Base-by-base conservation (phyloP, 768 basidiomycete species). In the Sporobolomyces roseus region DNA sequence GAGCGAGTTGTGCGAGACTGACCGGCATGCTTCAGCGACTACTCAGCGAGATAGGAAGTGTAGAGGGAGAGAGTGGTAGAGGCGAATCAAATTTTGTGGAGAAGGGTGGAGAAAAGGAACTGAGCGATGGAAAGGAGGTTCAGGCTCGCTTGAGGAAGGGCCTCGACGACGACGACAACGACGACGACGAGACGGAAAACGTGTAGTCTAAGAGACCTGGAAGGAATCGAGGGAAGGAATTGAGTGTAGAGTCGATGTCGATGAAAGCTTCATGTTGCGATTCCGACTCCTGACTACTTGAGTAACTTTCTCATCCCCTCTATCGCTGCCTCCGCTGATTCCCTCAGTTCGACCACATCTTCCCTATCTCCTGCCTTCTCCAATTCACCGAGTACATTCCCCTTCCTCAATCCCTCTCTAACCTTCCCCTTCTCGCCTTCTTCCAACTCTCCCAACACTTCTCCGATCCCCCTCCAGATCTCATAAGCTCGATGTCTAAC, bases 401-500 rank as follows among this genome's bases (percentile, higher is more conserved):
- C n/a, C 54, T 35, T 23, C 33, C 21, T n/a, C n/a, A n/a, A n/a
- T n/a, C 5, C 0, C 35, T 14, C 48, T 21, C 16, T 21, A n/a
- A 10, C 12, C 32, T 32, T 53, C 12, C 23, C 33, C 54, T 35
- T 12, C 21, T 10, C 41, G 29, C 41, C 29, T 16, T 21, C 48
- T 10, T 55, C 46, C 23, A 19, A 10, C 54, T 46, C 23, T 27
- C 32, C 46, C 1, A 63, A n/a, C n/a, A 54, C 19, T 51, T 53
- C 50, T 5, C 56, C 68, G 4, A 56, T 32, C 10, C 52, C 68
- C 9, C 68, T 43, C 68, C 68, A 69, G 0, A 49, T 45, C 46
- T 69, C 68, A 33, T 55, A 60, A n/a, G 6, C 63, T 7, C 68
- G 12, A n/a, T 70, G 69, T 55, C 63, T 36, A 13, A 65, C 63